Base-by-base conservation (phyloP, 2,329 filamentous ascomycete genomes). In the Tolypocladium inflatum region DNA sequence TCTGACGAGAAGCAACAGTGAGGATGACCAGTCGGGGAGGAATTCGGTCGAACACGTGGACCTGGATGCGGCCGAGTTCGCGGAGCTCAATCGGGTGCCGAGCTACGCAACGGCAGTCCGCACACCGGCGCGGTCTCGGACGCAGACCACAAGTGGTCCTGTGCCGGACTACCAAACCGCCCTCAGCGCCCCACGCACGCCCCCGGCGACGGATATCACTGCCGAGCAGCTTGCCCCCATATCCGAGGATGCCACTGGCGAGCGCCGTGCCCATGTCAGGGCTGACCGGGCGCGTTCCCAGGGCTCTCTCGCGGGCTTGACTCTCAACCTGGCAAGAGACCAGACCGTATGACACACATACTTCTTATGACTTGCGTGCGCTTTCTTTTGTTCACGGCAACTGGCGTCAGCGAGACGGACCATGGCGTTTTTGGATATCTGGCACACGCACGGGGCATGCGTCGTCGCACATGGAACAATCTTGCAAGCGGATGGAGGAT, bases 61-160 rank as follows among this genome's bases (percentile, higher is more conserved):
- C 60, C 77, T 78, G 54, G 76, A 81, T 38, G 81, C 86, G 59
- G 74, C 78, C 21, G 84, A 88, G 61, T 73, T 90, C 63, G 80
- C 81, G 54, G 81, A 85, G 62, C 74, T 91, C 48, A 88, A 80
- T 68, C 88, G 88, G 63, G 88, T 92, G 2, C 89, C 89, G 1
- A 91, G 88, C 58, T 92, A 92, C 69, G 81, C 82, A 19, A 91
- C 89, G 1, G 89, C 89, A 0, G 83, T 91, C 33, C 83, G 82
- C 62, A 83, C 85, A 0, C 83, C 85, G 6, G 81, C 84, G 19
- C 78, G 81, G 55, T 77, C 79, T 39, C 77, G 77, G 17, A 78
- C 74, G 54, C 77, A 76, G 50, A 71, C 78, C 8, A 77, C 78
- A 26, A 77, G 77, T 38, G 70, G 75, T 6, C 71, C 71, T 15